Evolutionary conservation across 2,329 filamentous ascomycete genomes (phyloP).

Genomic region (Gyromitra esculenta): DNA sequence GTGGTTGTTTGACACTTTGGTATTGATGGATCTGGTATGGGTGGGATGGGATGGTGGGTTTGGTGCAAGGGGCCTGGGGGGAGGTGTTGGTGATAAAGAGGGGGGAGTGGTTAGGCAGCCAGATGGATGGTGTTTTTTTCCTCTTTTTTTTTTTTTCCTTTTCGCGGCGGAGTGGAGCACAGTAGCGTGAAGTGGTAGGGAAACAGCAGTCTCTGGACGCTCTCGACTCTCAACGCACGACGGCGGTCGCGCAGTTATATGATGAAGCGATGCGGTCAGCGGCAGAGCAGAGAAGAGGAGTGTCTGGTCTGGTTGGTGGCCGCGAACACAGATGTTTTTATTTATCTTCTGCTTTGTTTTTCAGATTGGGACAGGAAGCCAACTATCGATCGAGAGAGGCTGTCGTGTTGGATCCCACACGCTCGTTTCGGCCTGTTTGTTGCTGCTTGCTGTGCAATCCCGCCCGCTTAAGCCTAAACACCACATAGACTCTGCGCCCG

Average conservation of each 20-base stretch:
- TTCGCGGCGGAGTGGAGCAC: not conserved
- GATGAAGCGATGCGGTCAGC: constrained; percentile 33
- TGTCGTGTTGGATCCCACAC: too few species aligned
- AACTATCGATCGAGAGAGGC: too few species aligned
- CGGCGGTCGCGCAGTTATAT: not conserved
- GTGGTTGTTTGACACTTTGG: too few species aligned
- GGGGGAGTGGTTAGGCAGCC: not conserved
- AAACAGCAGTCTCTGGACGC: not conserved
- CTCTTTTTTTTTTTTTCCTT: not conserved
- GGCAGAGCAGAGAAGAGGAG: not conserved
- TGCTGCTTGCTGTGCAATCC: not conserved
- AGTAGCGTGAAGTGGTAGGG: not conserved
- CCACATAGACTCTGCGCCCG: not conserved
- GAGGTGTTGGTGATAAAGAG: not conserved
- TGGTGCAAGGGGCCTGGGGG: not conserved
- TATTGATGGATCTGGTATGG: not conserved
- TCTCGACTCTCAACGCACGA: too few species aligned
- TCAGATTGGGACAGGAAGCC: not conserved
- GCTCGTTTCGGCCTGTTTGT: not conserved
- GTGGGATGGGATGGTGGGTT: not conserved
- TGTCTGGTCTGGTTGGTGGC: not conserved
- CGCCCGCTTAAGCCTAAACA: not conserved
- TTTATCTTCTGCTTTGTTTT: too few species aligned
- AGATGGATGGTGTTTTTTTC: not conserved
- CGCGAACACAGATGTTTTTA: too few species aligned